Percentiles rank a stretch among this genome's conserved stretches.
Conservation (phyloP, 768 basidiomycete genomes). For the Tylopilus sp. region DNA sequence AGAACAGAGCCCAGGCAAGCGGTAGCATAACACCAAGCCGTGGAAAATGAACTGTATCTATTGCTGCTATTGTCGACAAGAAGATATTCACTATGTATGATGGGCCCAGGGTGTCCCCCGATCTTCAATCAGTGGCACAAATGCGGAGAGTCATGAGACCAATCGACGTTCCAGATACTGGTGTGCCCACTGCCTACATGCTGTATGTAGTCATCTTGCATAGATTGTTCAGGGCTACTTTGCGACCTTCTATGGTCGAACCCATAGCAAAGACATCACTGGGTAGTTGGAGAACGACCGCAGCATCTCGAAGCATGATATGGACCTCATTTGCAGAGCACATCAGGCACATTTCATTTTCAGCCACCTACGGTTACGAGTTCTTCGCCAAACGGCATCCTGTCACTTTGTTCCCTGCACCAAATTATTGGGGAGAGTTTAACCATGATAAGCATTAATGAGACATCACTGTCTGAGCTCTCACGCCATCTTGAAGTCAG, state of each 20-base stretch:
- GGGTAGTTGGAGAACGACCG: conserved; percentile 99
- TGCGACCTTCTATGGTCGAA: conserved; percentile 99
- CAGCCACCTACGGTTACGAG: conserved; percentile 83
- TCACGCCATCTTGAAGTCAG: conserved; percentile 45
- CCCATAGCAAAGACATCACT: conserved; percentile 98
- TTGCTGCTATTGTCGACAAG: conserved; percentile 99
- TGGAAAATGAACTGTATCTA: conserved; percentile 99
- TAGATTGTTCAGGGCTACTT: conserved; percentile 61
- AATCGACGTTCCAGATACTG: conserved; percentile 98
- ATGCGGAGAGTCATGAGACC: conserved; percentile 99
- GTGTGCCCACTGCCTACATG: conserved; percentile 39
- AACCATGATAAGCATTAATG: conserved; percentile 99
- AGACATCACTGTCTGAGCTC: conserved; percentile 80
- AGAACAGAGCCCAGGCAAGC: conserved; percentile 70
- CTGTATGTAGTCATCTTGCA: conserved; percentile 2
- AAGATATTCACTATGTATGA: conserved; percentile 99
- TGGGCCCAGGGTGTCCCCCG: conserved; percentile 92
- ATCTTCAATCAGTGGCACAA: conserved; percentile 99
- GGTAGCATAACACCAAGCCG: conserved; percentile 99
- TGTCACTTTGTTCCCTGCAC: conserved; percentile 95
- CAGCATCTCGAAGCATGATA: conserved; percentile 99
- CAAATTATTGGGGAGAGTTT: conserved; percentile 94
- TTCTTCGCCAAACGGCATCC: conserved; percentile 98
- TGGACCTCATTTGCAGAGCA: conserved; percentile 98
- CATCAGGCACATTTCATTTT: conserved; percentile 75